Percentiles rank a stretch among this genome's conserved stretches.
Evolutionary conservation across 73 alveolate species (phyloP).

Genomic region (Tetrahymena thermophila): DNA sequence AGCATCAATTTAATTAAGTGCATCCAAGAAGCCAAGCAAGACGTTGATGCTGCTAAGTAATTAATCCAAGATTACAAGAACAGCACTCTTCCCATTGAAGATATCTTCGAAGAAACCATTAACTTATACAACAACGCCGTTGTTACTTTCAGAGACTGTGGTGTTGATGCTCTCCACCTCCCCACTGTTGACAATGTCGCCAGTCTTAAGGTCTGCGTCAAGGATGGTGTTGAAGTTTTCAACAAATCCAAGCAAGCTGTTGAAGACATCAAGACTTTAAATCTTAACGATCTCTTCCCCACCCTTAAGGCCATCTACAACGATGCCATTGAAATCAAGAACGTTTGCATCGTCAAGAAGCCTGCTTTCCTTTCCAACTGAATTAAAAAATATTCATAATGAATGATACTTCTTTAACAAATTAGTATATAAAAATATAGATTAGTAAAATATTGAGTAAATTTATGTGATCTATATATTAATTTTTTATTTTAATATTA

Average conservation of each 20-base stretch:
- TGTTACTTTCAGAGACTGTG: not conserved
- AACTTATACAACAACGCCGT: not conserved
- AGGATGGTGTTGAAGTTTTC: not conserved
- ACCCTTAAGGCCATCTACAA: not conserved
- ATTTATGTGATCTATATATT: not conserved
- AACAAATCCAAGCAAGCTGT: not conserved
- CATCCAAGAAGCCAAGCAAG: not conserved
- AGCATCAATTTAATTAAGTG: not conserved
- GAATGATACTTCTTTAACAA: not conserved
- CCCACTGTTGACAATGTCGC: not conserved
- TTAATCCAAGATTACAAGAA: not conserved
- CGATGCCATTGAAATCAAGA: not conserved
- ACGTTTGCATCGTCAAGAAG: not conserved
- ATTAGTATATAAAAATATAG: not conserved
- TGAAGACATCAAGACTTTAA: not conserved
- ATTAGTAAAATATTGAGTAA: not conserved
- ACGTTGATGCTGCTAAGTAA: not conserved
- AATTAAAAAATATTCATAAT: not conserved
- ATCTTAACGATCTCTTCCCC: not conserved
- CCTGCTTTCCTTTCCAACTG: not conserved
- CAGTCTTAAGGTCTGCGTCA: not conserved
- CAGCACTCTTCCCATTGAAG: slow-evolving; percentile 1
- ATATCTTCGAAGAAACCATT: not conserved
- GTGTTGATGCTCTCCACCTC: not conserved
- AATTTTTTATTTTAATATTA: too few species aligned